Evolutionary conservation across 768 basidiomycete species (phyloP), one percentile per base, ranked within the genome.

Genomic region (Hirschioporus abietinus): DNA sequence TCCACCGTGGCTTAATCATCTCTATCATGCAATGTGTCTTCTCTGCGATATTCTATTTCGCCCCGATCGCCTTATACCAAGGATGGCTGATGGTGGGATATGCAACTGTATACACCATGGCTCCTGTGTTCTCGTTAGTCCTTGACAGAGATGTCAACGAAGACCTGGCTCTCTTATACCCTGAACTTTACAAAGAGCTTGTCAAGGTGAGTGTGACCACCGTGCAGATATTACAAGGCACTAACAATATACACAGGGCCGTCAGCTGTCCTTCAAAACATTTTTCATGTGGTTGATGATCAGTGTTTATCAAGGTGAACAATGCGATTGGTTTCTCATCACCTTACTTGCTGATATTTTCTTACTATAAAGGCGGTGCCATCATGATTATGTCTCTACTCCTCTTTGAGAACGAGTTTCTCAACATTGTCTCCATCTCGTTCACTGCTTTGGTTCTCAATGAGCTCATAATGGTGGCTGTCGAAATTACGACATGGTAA

Each of bases 211-310:
- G 79, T 0, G 52, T 30, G 4, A 59, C 63, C 52, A 27, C 35
- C 18, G 4, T 12, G 27, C 8, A 18, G 23, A 12, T 35, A 65
- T 30, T 52, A 52, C 3, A 52, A 6, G 20, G 12, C 12, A 20
- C 12, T 52, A 52, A 52, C 2, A 15, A 52, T n/a, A 52, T 65
- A 60, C 63, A 1, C 72, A 96, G 94, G 96, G 96, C 4, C 93
- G 97, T 65, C 89, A 93, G 2, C 76, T 99, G 63, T 96, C 95
- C 17, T 96, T 92, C 81, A 99, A 97, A 82, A 99, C 97, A 0
- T 99, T 99, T 81, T 99, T 99, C 81, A 86, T 90, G 68, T 99
- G 97, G 97, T 78, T 95, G 68, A 93, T 96, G 88, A 95, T 99
- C 74, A 96, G 95, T 73, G 81, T 98, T 62, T 99, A 99, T 77